Evolutionary conservation across 2,329 filamentous ascomycete genomes (phyloP).

Genomic region (Pezicula rhizophila): DNA sequence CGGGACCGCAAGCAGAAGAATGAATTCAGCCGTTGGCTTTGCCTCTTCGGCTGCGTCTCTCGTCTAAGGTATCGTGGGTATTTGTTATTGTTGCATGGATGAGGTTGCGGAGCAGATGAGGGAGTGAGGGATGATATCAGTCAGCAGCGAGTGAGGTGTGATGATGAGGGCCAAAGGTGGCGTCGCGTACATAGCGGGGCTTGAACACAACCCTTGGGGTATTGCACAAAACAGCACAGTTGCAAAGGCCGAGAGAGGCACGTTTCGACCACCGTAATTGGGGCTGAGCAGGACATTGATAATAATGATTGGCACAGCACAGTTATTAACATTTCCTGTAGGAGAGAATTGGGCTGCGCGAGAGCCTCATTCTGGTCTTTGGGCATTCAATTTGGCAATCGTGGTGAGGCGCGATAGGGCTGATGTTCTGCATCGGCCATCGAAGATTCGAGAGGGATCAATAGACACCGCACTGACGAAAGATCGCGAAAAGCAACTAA

Average conservation of each 20-base stretch:
- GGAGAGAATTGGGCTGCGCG: too few relatives aligned
- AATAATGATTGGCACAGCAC: not conserved
- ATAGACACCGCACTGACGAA: too few relatives aligned
- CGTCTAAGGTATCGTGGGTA: not conserved
- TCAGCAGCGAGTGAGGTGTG: too few relatives aligned
- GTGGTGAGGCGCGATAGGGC: too few relatives aligned
- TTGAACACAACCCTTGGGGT: not conserved
- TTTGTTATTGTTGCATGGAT: constrained; percentile 1
- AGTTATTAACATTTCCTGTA: too few relatives aligned
- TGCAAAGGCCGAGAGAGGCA: not conserved
- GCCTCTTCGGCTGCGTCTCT: not conserved
- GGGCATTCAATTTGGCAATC: too few relatives aligned
- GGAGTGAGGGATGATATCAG: not conserved
- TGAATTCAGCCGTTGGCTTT: not conserved
- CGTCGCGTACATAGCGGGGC: not conserved
- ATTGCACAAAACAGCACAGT: not conserved
- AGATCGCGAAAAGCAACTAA: too few relatives aligned
- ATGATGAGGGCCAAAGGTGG: not conserved
- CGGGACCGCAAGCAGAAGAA: not conserved
- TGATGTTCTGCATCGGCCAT: too few relatives aligned
- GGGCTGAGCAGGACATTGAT: constrained; percentile 12
- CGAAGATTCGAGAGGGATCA: too few relatives aligned
- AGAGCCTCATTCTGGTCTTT: too few relatives aligned
- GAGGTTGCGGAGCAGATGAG: not conserved
- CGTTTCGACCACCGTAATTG: constrained; percentile 9